Conservation (phyloP, 805 yeast species). For the Peterozyma toletana region DNA sequence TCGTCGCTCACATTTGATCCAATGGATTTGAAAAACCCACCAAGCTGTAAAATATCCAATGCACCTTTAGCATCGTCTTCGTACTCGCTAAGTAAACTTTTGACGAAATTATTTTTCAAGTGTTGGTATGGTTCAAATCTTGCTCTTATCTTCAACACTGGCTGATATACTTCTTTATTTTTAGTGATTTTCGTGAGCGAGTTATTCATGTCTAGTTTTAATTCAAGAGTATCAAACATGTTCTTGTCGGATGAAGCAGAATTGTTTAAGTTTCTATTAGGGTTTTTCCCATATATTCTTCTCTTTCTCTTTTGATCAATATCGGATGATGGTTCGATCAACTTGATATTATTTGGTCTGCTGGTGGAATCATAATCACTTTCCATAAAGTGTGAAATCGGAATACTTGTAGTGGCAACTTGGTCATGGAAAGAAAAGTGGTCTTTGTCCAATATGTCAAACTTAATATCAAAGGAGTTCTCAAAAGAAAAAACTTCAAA, state of each 20-base stretch:
- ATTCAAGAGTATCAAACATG: constrained; percentile 32
- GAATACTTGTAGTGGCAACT: constrained; percentile 60
- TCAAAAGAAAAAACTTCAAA: constrained; percentile 72
- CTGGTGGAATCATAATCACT: background rate
- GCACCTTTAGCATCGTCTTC: constrained; percentile 32
- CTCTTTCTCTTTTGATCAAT: constrained; percentile 10
- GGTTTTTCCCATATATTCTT: constrained; percentile 12
- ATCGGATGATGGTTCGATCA: constrained; percentile 10
- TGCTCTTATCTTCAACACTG: constrained; percentile 52
- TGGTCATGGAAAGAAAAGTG: constrained; percentile 75
- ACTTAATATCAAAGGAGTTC: constrained; percentile 52
- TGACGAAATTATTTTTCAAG: constrained; percentile 67
- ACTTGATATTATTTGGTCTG: constrained; percentile 7
- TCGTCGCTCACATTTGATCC: constrained; percentile 51
- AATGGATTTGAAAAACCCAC: constrained; percentile 55
- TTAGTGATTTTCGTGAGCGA: constrained; percentile 24
- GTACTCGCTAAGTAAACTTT: constrained; percentile 48
- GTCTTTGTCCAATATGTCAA: constrained; percentile 81
- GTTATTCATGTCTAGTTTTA: constrained; percentile 19
- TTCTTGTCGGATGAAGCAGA: constrained; percentile 28
- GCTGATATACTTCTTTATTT: constrained; percentile 32
- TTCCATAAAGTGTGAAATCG: constrained; percentile 30
- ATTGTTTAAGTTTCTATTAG: constrained; percentile 24
- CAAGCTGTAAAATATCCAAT: constrained; percentile 53
- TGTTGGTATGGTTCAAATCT: constrained; percentile 61